These are phyloP conservation scores for Diaporthe citriasiana DNA, from an alignment of 2,329 filamentous ascomycete genomes.

Conservation along the genomic window DNA sequence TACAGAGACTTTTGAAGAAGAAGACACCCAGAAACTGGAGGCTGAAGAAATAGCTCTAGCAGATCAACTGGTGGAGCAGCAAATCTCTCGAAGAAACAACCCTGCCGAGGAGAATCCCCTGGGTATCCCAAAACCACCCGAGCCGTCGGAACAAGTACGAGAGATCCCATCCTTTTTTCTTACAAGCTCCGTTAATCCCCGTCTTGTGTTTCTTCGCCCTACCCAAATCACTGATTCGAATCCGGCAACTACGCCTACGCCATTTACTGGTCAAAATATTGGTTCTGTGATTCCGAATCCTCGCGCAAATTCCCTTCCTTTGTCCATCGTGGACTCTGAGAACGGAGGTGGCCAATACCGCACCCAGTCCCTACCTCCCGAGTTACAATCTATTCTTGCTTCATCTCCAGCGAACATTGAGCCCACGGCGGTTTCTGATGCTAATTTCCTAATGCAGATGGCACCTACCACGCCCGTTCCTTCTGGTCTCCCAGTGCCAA, in stretches of 20 bases:
- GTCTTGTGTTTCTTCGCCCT: not conserved
- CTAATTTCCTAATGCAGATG: slow-evolving; percentile 2
- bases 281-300: not conserved
- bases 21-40: slow-evolving; percentile 60
- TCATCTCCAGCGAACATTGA: not conserved
- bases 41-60: slow-evolving; percentile 6
- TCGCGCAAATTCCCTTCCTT: not conserved
- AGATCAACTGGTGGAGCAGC: slow-evolving; percentile 2
- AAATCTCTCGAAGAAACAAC: slow-evolving; percentile 7
- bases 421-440: not conserved
- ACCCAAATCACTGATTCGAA: too few species aligned
- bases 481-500: not conserved
- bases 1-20: slow-evolving; percentile 80
- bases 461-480: not conserved
- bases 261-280: not conserved
- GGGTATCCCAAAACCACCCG: not conserved
- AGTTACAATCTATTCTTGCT: not conserved
- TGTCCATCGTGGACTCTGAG: not conserved
- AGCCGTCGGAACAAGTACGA: slow-evolving; percentile 25
- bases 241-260: not conserved
- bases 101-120: not conserved
- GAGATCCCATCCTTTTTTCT: not conserved
- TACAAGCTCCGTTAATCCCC: not conserved
- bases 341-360: not conserved
- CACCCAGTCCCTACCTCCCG: not conserved